These are phyloP conservation scores for Trichosporon coremiiforme DNA, from an alignment of 1,284 basidiomycete genomes.

Conservation along the genomic window DNA sequence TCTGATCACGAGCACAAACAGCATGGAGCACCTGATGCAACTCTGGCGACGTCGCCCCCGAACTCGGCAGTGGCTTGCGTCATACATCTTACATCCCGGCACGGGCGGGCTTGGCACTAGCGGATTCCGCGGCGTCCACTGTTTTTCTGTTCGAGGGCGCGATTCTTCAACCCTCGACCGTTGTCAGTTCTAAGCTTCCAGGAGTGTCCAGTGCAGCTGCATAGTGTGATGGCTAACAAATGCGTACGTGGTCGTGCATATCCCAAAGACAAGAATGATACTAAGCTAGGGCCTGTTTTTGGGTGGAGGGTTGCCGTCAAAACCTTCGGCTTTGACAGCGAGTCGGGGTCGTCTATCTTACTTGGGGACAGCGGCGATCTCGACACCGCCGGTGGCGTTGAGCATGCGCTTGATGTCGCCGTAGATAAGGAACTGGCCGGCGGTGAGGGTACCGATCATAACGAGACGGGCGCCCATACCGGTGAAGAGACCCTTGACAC, in stretches of 20 bases:
- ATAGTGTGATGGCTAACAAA: slow-evolving; percentile 1
- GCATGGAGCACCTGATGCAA: background rate
- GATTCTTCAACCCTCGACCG: background rate
- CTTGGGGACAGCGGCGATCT: slow-evolving; percentile 53
- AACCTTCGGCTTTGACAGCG: background rate
- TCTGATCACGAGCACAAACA: background rate
- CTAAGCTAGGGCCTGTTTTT: slow-evolving; percentile 7
- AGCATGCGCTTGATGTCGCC: slow-evolving; percentile 60
- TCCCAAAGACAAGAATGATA: slow-evolving; percentile 15
- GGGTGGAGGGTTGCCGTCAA: background rate
- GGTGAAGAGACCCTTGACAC: slow-evolving; percentile 61
- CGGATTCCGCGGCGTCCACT: background rate
- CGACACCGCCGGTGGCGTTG: slow-evolving; percentile 59
- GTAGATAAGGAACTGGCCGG: slow-evolving; percentile 61
- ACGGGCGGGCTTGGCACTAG: background rate
- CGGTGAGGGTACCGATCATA: slow-evolving; percentile 62
- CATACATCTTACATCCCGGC: background rate
- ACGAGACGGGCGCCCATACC: slow-evolving; percentile 57
- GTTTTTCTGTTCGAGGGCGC: background rate
- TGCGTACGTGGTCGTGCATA: slow-evolving; percentile 14
- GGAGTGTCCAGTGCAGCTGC: background rate
- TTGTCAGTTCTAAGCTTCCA: background rate
- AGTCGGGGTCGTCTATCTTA: slow-evolving; percentile 32
- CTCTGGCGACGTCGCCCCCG: background rate
- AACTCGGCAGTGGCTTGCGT: background rate